Base-by-base conservation (phyloP, 352 stramenopile species). In the Globisporangium paddicum region DNA sequence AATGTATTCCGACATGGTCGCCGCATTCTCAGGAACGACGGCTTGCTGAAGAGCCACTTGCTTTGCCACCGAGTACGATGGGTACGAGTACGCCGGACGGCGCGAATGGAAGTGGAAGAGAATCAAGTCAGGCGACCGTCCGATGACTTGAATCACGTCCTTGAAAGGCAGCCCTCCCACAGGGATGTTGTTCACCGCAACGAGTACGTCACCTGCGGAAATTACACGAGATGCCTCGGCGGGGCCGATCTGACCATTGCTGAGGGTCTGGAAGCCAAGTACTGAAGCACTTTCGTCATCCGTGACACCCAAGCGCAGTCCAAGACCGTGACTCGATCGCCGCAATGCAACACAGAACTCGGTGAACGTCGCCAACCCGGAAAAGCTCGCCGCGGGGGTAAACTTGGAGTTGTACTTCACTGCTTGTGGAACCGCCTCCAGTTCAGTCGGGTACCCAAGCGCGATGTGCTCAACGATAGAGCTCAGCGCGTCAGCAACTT, bases 21-120 rank as follows among this genome's bases (percentile, higher is more conserved):
- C 71, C 2, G 77, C 63, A 61, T 83, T 40, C 71, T 89, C 59
- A 50, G 49, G 45, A 50, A 74, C 37, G 5, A 63, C 13, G 9
- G 81, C 67, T 16, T 67, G 56, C 42, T 73, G 66, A 19, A 86
- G 66, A 4, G 63, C 74, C 40, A 93, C 78, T 60, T 82, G 68
- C 56, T 73, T 77, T 5, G 85, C 56, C 66, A 89, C 71, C 50
- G 80, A 90, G 57, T 83, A 83, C 32, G 75, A 58, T 10, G 86
- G 83, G 55, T 90, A 96, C 57, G 72, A 73, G 60, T 74, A 72
- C 21, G 82, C 81, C 30, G 78, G 69, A 14, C 82, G 71, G 8
- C 67, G 66, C 5, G 86, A 92, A 65, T 96, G 86, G 41, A 96
- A 94, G 49, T 92, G 82, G 60, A 96, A 93, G 23, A 86, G 47